Evolutionary conservation across 2,329 filamentous ascomycete genomes (phyloP), one percentile per base, ranked within the genome.

Genomic region (Claviceps sp.): DNA sequence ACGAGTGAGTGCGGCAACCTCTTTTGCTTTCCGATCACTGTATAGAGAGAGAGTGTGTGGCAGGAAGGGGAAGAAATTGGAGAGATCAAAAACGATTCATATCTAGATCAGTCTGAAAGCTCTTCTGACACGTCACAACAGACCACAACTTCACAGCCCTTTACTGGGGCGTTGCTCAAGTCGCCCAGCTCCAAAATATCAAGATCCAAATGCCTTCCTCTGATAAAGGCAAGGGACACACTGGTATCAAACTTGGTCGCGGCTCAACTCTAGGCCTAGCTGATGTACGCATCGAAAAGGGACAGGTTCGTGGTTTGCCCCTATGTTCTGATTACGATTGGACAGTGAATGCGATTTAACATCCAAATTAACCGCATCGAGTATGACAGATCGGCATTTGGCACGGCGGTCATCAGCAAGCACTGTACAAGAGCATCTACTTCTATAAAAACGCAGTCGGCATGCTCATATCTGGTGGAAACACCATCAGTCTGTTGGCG

Each of bases 91-190:
- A 9, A 9, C 7, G 11, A 18, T 7, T 4, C 6, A 42, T 9
- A 34, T 41, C 4, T 6, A 6, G 4, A 44, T 26, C 2, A 37
- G 24, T 6, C 9, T 34, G 30, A 34, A 13, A 20, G 18, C 18
- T n/a, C 30, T 11, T 45, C 48, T 50, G 30, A 50, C 48, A 44
- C 42, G 40, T 30, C 30, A 11, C 41, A 34, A 20, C n/a, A 58
- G 58, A 60, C 48, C 63, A 60, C 9, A 54, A 54, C 1, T 72
- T 72, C 46, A 67, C 65, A 2, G 70, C 70, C 4, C 63, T 73
- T 0, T 67, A 61, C 44, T 73, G 71, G 71, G 67, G 69, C 9
- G 70, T 73, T n/a, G 70, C 70, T 2, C 70, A 73, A 53, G 69
- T 54, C 16, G 63, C 67, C 1, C 67, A 71, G 47, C 61, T 72